These are phyloP conservation scores for Diaporthe citriasiana DNA, from an alignment of 2,329 filamentous ascomycete species.

Conservation along the genomic window DNA sequence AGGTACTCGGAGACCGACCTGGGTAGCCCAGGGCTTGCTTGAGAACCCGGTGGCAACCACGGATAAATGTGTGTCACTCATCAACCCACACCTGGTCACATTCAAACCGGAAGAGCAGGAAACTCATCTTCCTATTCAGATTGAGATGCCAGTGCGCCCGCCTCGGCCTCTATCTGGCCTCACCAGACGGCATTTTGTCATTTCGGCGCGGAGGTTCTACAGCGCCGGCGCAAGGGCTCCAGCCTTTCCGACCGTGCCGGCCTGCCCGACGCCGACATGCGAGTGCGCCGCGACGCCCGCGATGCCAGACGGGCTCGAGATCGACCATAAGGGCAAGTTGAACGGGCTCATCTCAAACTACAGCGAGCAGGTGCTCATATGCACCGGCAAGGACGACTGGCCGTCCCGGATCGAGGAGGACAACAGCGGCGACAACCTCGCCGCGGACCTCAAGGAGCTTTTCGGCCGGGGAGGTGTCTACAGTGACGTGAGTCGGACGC, in stretches of 20 bases:
- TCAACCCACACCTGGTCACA: not conserved
- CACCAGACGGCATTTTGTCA: not conserved
- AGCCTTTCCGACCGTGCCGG: constrained; percentile 60
- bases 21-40: not conserved
- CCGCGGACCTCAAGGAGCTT: constrained; percentile 79
- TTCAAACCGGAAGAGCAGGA: not conserved
- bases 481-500: constrained; percentile 70
- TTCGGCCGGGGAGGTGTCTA: constrained; percentile 76
- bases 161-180: constrained; percentile 13
- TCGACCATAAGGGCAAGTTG: constrained; percentile 79
- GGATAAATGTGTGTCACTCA: not conserved
- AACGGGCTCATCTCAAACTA: constrained; percentile 85
- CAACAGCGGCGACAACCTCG: constrained; percentile 74
- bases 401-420: constrained; percentile 87
- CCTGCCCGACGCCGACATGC: constrained; percentile 84
- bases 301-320: constrained; percentile 77
- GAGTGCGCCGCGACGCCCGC: constrained; percentile 76
- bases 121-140: not conserved
- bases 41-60: not conserved
- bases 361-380: constrained; percentile 85
- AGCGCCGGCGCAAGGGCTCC: constrained; percentile 38
- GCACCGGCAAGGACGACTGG: constrained; percentile 87
- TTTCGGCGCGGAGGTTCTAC: constrained; percentile 19
- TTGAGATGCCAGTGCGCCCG: constrained; percentile 21
- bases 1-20: not conserved